These are phyloP conservation scores for Batkoa obscura DNA, from an alignment of 371 early-diverging fungal species.

Conservation along the genomic window DNA sequence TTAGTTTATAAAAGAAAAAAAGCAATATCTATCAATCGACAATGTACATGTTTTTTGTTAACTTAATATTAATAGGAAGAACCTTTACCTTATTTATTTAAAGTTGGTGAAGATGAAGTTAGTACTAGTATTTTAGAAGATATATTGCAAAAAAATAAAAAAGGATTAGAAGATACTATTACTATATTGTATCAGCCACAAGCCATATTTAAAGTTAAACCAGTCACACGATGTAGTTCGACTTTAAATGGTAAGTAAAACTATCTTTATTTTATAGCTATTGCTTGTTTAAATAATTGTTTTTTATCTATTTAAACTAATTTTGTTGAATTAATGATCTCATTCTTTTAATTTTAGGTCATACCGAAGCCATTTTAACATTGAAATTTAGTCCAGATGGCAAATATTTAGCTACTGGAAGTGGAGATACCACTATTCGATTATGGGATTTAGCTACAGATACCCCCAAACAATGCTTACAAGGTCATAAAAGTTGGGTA, in stretches of 20 bases:
- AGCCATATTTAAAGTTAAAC: slow-evolving; percentile 80
- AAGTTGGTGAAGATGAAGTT: slow-evolving; percentile 69
- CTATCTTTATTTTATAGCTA: not conserved
- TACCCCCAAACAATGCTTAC: slow-evolving; percentile 37
- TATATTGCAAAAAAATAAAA: slow-evolving; percentile 40
- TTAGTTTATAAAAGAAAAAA: slow-evolving; percentile 8
- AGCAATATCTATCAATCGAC: not conserved
- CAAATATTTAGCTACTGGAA: slow-evolving; percentile 72
- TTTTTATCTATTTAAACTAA: not conserved
- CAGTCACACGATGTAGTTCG: slow-evolving; percentile 76
- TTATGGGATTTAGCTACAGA: slow-evolving; percentile 95
- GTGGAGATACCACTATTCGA: slow-evolving; percentile 88
- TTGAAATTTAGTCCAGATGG: slow-evolving; percentile 89
- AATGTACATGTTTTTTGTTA: not conserved
- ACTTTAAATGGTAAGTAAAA: slow-evolving; percentile 39
- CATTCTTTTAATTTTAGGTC: slow-evolving; percentile 25
- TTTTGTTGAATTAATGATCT: not conserved
- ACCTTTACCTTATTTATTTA: slow-evolving; percentile 77
- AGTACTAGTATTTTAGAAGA: slow-evolving; percentile 47
- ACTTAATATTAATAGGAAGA: slow-evolving; percentile 29
- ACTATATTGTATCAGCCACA: slow-evolving; percentile 82
- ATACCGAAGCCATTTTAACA: slow-evolving; percentile 82
- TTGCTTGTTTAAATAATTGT: not conserved
- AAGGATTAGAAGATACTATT: slow-evolving; percentile 66
- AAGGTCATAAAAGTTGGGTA: slow-evolving; percentile 82